Base-by-base conservation (phyloP, 2,329 filamentous ascomycete genomes). In the Aspergillus sclerotialis region DNA sequence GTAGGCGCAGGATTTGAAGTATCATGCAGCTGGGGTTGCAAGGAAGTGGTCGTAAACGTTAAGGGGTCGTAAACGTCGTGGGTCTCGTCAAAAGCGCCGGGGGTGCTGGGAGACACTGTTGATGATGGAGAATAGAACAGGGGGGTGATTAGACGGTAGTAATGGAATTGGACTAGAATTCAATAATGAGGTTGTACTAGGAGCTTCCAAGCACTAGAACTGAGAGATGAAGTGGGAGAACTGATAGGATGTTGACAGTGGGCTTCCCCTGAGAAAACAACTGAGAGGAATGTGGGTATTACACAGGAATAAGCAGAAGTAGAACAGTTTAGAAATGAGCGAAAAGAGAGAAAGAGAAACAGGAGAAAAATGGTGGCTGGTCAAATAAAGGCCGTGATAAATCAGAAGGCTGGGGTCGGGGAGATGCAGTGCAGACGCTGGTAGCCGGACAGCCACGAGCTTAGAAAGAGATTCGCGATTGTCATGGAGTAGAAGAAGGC, bases 51-150 rank as follows among this genome's bases (percentile, higher is more conserved):
- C 59, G 63, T 64, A 58, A 64, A 53, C 49, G 64, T 60, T 52
- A 52, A 44, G 38, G 55, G 62, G 56, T 72, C 68, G 72, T 75
- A 53, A 67, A 64, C 45, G 46, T 73, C 70, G 72, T 74, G 55
- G 58, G 61, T 57, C 60, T 75, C 70, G 70, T 75, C 58, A 73
- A 63, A 58, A 35, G 54, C 52, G 57, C 50, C 47, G 43, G 44
- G 52, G 46, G 46, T 49, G 52, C 50, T 52, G 51, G 50, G 57
- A 63, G 67, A 67, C 69, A 72, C 65, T 49, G 53, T 53, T 54
- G 50, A 43, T 33, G 51, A 38, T 44, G 44, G 43, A 39, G 40
- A 40, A 44, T 43, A 35, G 15, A 30, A 32, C 33, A n/a, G 43
- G 44, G 38, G 49, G 44, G 24, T 39, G 35, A 48, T 51, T 45